phyloP scores from a whole-genome alignment of 805 yeast genomes.

The Saccharomycopsis guyanensis region DNA sequence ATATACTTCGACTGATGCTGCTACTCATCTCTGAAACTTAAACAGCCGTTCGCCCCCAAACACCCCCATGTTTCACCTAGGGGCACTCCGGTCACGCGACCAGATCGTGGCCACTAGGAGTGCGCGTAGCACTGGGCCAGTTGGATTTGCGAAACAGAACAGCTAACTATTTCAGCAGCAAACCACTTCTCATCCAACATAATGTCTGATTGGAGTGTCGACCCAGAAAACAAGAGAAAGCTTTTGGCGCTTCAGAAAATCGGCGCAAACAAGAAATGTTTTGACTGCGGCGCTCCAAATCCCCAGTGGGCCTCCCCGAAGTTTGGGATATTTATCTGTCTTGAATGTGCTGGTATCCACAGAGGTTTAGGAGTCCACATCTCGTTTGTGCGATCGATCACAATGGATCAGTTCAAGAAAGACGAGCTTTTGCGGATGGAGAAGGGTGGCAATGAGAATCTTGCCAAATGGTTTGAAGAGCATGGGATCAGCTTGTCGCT shows the following conservation, averaged over 20 bases:
- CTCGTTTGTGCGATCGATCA: slow-evolving; percentile 91
- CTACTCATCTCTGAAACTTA: too few relatives aligned
- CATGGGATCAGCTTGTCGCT: slow-evolving; percentile 53
- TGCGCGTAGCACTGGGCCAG: too few relatives aligned
- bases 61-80: too few relatives aligned
- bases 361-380: slow-evolving; percentile 95
- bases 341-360: slow-evolving; percentile 97
- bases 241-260: slow-evolving; percentile 68
- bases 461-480: slow-evolving; percentile 55
- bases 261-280: slow-evolving; percentile 81
- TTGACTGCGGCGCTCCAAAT: slow-evolving; percentile 91
- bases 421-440: slow-evolving; percentile 91
- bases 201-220: slow-evolving; percentile 71
- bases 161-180: too few relatives aligned
- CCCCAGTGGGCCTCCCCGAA: slow-evolving; percentile 99
- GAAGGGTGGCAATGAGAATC: slow-evolving; percentile 81
- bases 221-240: slow-evolving; percentile 85
- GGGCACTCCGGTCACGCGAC: too few relatives aligned
- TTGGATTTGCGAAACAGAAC: too few relatives aligned
- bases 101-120: too few relatives aligned
- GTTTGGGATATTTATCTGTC: slow-evolving; percentile 92
- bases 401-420: slow-evolving; percentile 97
- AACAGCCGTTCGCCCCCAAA: too few relatives aligned
- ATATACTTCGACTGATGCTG: too few relatives aligned
- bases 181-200: too few relatives aligned